Evolutionary conservation across 2,329 filamentous ascomycete species (phyloP), one percentile per base, ranked within the genome.

Genomic region (Fusarium keratoplasticum): DNA sequence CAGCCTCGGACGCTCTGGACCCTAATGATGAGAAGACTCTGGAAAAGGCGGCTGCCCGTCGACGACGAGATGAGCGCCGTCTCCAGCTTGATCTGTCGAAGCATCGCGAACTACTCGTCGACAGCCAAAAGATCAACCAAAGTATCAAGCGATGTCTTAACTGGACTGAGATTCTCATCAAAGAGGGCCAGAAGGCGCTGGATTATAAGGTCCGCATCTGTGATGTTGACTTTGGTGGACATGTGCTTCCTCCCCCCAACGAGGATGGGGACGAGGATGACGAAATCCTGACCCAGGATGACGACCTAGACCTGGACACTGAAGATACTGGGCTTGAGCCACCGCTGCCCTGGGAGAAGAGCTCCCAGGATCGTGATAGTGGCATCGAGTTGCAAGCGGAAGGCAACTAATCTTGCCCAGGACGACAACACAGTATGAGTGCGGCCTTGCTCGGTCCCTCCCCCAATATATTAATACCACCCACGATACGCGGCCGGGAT

Each of bases 51-150:
- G 68, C 73, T 10, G 71, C 71, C 1, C 86, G 94, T 70, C 88
- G 91, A n/a, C 88, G 90, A 58, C 89, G 89, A 62, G 96, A 98
- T 74, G 95, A 98, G 80, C 92, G 92, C 75, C 90, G 94, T 33
- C 86, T 98, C n/a, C 90, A 93, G 76, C 87, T 95, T 6, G 96
- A 99, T 82, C 87, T 99, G 1, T 89, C 92, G 5, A 96, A 95
- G 80, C 96, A 99, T 81, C 94, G 95, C 75, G 93, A 98, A 79
- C 86, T 98, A 1, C 89, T 99, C 10, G 86, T 95, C 42, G 95
- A 98, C 81, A 96, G 93, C 75, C 95, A 98, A 79, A 97, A 95
- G 84, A 95, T 98, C 87, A 98, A 98, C 80, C 94, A 97, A 81
- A 97, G 94, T 81, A 89, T 99, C 54, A 97, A 95, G 82, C 89